phyloP scores from a whole-genome alignment of 2,329 filamentous ascomycete genomes.

The Neurospora sp. region DNA sequence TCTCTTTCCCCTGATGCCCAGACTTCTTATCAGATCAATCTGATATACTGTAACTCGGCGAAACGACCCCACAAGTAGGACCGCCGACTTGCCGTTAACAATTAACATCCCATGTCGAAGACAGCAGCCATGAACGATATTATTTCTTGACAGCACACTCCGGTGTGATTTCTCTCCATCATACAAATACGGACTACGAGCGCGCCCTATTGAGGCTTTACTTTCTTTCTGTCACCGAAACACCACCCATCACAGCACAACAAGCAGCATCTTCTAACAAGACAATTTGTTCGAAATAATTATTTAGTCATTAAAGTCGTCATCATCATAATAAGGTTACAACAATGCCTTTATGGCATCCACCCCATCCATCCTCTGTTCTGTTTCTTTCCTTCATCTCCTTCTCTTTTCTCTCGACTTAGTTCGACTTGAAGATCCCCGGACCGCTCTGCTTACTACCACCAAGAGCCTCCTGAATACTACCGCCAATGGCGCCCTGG shows the following conservation, averaged over 20 bases:
- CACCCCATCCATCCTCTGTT: neutral
- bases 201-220: too few relatives aligned
- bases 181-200: too few relatives aligned
- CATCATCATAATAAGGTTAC: neutral
- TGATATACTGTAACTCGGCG: neutral
- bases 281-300: neutral
- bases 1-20: neutral
- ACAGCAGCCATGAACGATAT: neutral
- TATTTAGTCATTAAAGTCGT: neutral
- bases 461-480: constrained; percentile 36
- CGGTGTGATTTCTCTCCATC: neutral
- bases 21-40: neutral
- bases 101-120: neutral
- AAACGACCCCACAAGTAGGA: neutral
- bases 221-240: neutral
- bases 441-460: constrained; percentile 21
- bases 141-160: neutral
- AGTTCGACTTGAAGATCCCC: neutral
- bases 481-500: constrained; percentile 41
- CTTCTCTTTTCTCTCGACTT: neutral
- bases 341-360: neutral
- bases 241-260: neutral
- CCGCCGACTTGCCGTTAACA: too few relatives aligned
- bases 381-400: neutral
- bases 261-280: too few relatives aligned